These are phyloP conservation scores for Cryptosporidium sp. DNA, from an alignment of 169 alveolate genomes.

Conservation along the genomic window DNA sequence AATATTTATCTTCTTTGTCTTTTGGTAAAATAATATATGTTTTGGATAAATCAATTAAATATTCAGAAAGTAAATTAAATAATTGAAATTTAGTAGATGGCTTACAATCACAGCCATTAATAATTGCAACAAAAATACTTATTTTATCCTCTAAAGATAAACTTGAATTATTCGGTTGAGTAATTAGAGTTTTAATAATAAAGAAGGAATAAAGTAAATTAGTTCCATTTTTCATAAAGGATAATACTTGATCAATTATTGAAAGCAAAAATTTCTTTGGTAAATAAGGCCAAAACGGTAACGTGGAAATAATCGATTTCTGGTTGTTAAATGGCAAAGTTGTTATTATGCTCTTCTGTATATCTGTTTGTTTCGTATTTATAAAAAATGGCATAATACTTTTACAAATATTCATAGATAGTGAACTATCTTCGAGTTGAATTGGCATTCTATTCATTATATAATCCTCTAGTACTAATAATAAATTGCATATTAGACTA, in stretches of 20 bases:
- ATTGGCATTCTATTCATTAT: background rate
- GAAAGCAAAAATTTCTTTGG: slow-evolving; percentile 26
- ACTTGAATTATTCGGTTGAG: background rate
- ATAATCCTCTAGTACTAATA: slow-evolving; percentile 8
- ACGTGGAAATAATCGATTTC: slow-evolving; percentile 44
- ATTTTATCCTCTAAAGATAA: slow-evolving; percentile 43
- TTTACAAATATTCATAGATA: slow-evolving; percentile 1
- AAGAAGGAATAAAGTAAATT: slow-evolving; percentile 21
- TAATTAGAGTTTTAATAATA: slow-evolving; percentile 1
- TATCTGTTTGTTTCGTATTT: background rate
- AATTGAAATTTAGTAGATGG: background rate
- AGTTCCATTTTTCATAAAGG: slow-evolving; percentile 4
- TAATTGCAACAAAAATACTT: slow-evolving; percentile 25
- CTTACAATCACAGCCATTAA: slow-evolving; percentile 13
- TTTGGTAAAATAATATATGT: slow-evolving; percentile 5
- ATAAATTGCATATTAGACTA: slow-evolving; percentile 39
- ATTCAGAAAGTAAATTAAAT: slow-evolving; percentile 29
- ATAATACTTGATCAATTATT: slow-evolving; percentile 9
- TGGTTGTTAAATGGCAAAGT: slow-evolving; percentile 13
- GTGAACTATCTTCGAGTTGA: background rate
- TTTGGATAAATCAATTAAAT: slow-evolving; percentile 9
- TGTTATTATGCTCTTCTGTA: background rate
- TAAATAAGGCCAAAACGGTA: slow-evolving; percentile 42
- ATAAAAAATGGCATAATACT: slow-evolving; percentile 46
- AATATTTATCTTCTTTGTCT: background rate